Percentiles rank a stretch among this genome's conserved stretches.
Evolutionary conservation across 2,329 filamentous ascomycete genomes (phyloP).

Genomic region (Tolypocladium pustulatum): DNA sequence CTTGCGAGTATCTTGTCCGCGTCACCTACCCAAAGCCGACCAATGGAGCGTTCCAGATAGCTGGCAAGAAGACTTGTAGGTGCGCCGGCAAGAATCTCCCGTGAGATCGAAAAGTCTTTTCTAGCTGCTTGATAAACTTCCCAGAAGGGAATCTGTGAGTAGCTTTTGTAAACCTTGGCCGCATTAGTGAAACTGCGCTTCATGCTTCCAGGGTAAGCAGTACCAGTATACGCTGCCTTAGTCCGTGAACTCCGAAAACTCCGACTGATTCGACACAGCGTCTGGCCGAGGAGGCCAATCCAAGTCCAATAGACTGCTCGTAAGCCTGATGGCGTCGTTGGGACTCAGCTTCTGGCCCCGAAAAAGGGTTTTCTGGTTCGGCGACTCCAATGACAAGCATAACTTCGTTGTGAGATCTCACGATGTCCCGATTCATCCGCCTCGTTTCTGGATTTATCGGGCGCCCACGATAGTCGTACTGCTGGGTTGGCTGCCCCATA

Average conservation of each 20-base stretch:
- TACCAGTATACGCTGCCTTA: conserved; percentile 45
- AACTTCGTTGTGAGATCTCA: conserved; percentile 51
- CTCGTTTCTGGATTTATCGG: conserved; percentile 45
- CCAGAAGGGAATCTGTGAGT: conserved; percentile 37
- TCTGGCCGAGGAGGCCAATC: conserved; percentile 22
- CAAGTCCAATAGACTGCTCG: conserved; percentile 35
- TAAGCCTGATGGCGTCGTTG: conserved; percentile 33
- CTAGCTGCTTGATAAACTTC: conserved; percentile 23
- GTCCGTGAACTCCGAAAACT: conserved; percentile 41
- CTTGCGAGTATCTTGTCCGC: conserved; percentile 11
- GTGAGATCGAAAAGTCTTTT: conserved; percentile 17
- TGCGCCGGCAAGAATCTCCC: conserved; percentile 21
- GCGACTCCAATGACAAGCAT: conserved; percentile 54
- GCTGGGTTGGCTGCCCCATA: conserved; percentile 29
- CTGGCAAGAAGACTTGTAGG: conserved; percentile 17
- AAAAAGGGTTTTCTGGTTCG: conserved; percentile 39
- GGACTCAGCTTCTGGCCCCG: conserved; percentile 28
- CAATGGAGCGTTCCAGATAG: conserved; percentile 16
- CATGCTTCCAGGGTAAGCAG: conserved; percentile 2
- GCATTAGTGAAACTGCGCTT: conserved; percentile 4
- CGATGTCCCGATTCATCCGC: conserved; percentile 43
- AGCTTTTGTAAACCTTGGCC: conserved; percentile 39
- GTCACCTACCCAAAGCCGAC: conserved; percentile 13
- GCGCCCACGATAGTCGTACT: conserved; percentile 45
- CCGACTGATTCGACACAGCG: conserved; percentile 28